Evolutionary conservation across 805 yeast genomes (phyloP), one percentile per base, ranked within the genome.

Genomic region (Pichia occidentalis): DNA sequence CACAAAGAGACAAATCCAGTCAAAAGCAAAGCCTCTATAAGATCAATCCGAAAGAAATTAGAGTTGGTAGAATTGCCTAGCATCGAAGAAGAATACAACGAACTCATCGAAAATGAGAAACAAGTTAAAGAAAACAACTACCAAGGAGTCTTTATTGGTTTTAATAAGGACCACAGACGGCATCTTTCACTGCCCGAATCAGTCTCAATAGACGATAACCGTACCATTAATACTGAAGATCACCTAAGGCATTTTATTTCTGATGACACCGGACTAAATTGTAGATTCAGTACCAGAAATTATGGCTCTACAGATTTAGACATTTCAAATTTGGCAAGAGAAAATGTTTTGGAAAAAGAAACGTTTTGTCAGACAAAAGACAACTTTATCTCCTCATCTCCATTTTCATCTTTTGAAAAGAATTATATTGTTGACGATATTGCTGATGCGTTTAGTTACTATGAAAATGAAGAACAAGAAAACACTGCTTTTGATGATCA

Each of bases 171-270:
- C 8, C 36, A 20, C 20, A 14, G 48, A 26, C 34, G 56, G 17
- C 54, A 45, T 35, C 33, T 24, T 12, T 54, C 58, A 4, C 32
- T 53, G 20, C 59, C 58, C 4, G 57, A 51, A 18, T 45, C 50
- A 8, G 43, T 47, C 10, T 36, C 44, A 4, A 5, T 43, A 3
- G 40, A 29, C 8, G 25, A 23, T 5, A 21, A n/a, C 9, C 14
- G 20, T 19, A 14, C 21, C 14, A 13, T 21, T 4, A 20, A 13
- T 1, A 27, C 29, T 13, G 51, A 43, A 25, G 51, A 45, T 24
- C 28, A 33, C 7, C 41, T 60, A n/a, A 40, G 60, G 33, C 63
- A 59, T 39, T 56, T 54, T 41, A 51, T 46, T 10, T 59, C 64
- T 1, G 48, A 51, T 39, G 63, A 58, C 30, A 53, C 58, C 1